Conservation (phyloP, 2,329 filamentous ascomycete species). For the Cordyceps fumosorosea region DNA sequence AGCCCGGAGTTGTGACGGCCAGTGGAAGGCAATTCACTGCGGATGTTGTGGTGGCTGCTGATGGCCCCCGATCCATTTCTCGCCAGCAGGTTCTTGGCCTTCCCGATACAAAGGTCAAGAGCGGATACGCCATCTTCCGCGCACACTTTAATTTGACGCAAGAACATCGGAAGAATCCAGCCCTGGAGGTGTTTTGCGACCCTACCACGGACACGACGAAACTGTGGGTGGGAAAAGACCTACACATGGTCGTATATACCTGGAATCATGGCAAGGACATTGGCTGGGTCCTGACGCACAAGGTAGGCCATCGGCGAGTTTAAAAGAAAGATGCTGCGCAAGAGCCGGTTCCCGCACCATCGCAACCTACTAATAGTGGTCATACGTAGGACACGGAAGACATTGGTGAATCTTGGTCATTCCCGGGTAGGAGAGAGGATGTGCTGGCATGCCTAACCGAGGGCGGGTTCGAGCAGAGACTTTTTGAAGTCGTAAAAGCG, state of each 20-base stretch:
- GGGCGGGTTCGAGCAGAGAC: not conserved
- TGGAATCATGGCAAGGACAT: not conserved
- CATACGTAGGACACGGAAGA: not conserved
- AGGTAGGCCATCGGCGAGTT: not conserved
- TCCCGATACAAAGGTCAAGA: not conserved
- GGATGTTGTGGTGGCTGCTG: not conserved
- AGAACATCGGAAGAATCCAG: not conserved
- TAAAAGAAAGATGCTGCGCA: too few species aligned
- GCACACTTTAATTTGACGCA: not conserved
- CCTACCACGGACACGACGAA: not conserved
- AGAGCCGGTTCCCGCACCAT: too few species aligned
- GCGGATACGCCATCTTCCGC: not conserved
- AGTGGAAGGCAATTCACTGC: not conserved
- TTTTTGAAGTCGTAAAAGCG: not conserved
- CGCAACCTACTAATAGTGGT: not conserved
- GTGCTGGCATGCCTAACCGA: not conserved
- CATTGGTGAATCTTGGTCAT: not conserved
- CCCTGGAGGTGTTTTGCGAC: not conserved
- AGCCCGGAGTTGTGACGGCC: not conserved
- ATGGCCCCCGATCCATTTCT: not conserved
- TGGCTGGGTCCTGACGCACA: not conserved
- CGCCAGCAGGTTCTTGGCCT: not conserved
- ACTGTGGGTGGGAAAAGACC: not conserved
- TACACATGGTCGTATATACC: not conserved
- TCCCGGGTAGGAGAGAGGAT: not conserved